Base-by-base conservation (phyloP, 192 early-diverging fungal genomes). In the Thoreauomyces humboldtii region DNA sequence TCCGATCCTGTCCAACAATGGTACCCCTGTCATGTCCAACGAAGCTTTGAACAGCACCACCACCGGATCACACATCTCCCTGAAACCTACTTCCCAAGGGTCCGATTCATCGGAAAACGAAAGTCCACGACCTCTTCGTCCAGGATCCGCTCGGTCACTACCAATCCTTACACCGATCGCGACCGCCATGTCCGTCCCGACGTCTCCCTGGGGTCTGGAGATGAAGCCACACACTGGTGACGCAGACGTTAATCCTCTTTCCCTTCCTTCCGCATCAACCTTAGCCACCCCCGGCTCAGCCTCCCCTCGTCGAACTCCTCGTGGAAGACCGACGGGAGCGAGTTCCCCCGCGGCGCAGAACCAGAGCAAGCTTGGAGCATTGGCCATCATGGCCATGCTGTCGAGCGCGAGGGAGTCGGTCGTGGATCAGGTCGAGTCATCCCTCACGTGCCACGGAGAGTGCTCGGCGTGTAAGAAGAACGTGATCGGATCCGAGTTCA, bases 321-420 rank as follows among this genome's bases (percentile, higher is more conserved):
- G 41, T n/a, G n/a, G n/a, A 9, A 42, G n/a, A 42, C 41, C 41
- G n/a, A 42, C 41, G n/a, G 9, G 11, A 12, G 41, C 9, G 11
- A 42, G 9, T 42, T n/a, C 41, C 41, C 11, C 41, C 41, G 41
- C 54, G 35, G 2, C 35, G 1, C 34, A 34, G 11, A 42, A 42
- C n/a, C 56, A 59, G 0, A 7, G 22, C 17, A 21, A 33, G 6
- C 34, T 66, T 24, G 64, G 58, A 41, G 51, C 51, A 14, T 29
- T 57, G 38, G 53, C 51, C 5, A 60, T 68, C 1, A 59, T 68
- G 65, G 55, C 65, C 17, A 7, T 68, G 46, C 57, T 68, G 6
- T 33, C 47, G 43, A 60, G 21, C 52, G 65, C 65, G 21, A 42
- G 58, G 14, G 65, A 59, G 6, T 15, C 42, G 0, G 65, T 34